Evolutionary conservation across 2,329 filamentous ascomycete genomes (phyloP), one percentile per base, ranked within the genome.

Genomic region (Xylariomycetidae sp.): DNA sequence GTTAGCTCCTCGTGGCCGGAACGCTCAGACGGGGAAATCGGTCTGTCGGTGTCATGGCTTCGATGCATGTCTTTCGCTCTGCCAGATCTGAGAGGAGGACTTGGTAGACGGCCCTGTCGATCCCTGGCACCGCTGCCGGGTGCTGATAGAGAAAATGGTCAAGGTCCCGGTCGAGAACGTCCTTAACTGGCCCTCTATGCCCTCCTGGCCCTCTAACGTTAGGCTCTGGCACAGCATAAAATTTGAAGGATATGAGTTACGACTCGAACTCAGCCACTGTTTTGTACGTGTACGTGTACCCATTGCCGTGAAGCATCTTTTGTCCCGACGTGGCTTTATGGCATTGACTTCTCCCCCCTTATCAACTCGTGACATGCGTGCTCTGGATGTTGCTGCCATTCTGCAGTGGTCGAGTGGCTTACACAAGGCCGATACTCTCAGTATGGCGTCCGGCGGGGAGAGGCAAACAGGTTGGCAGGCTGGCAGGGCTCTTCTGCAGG

Each of bases 51-150:
- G 40, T 43, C 34, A 40, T 40, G 34, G 34, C 27, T 26, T n/a
- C n/a, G n/a, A n/a, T n/a, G n/a, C n/a, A n/a, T n/a, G n/a, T n/a
- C n/a, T n/a, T n/a, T n/a, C n/a, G n/a, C n/a, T n/a, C n/a, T n/a
- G n/a, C n/a, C 34, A 34, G 37, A 34, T 29, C 30, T 44, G 25
- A 32, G 44, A 35, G 32, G 34, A 19, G 35, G 44, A 40, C 31
- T 42, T 44, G 43, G 40, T 44, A 42, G 42, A 44, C 35, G 45
- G 44, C 37, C 45, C 45, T 48, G 45, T 41, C 45, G 45, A 48
- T 48, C 45, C 33, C 38, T 39, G 25, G 28, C 31, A 29, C 17
- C 18, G 26, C 26, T 15, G n/a, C 24, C 7, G 14, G 17, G 12
- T 31, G 33, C 26, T 35, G 33, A 35, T 37, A 35, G 30, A 31